These are phyloP conservation scores for Verticillium zaregamsianum DNA, from an alignment of 2,329 filamentous ascomycete species.

Conservation along the genomic window DNA sequence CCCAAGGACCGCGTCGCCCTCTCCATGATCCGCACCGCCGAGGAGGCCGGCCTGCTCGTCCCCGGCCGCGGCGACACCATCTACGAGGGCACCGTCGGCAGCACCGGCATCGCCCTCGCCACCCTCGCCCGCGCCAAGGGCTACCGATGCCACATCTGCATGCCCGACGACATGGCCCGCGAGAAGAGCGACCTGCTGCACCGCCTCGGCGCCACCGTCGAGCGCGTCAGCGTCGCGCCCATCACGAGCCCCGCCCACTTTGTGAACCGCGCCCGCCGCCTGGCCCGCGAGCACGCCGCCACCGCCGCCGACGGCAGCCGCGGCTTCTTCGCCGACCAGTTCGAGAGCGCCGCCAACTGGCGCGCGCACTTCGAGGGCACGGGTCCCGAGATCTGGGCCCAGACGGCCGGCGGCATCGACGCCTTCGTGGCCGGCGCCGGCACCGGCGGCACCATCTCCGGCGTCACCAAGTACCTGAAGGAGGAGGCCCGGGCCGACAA, in stretches of 20 bases:
- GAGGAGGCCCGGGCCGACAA: constrained; percentile 53
- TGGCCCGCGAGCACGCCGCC: constrained; percentile 70
- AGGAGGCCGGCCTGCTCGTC: constrained; percentile 68
- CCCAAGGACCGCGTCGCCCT: constrained; percentile 95
- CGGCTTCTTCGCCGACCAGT: constrained; percentile 95
- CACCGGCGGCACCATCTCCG: constrained; percentile 89
- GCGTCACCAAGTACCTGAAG: constrained; percentile 81
- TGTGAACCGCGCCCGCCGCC: constrained; percentile 80
- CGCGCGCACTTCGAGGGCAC: constrained; percentile 77
- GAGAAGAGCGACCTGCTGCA: constrained; percentile 89
- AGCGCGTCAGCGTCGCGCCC: constrained; percentile 83
- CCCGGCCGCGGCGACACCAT: constrained; percentile 87
- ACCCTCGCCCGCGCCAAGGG: constrained; percentile 83
- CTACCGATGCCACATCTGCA: constrained; percentile 93
- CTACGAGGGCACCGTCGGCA: constrained; percentile 96
- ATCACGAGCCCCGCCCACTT: constrained; percentile 94
- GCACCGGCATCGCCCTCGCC: constrained; percentile 91
- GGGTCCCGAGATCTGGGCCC: constrained; percentile 82
- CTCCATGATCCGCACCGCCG: constrained; percentile 80
- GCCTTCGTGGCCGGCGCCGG: constrained; percentile 93
- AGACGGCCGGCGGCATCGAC: constrained; percentile 70
- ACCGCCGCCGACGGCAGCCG: constrained; percentile 55
- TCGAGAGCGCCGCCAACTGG: constrained; percentile 89
- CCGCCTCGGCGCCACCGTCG: constrained; percentile 88
- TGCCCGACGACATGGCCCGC: constrained; percentile 84